Base-by-base conservation (phyloP, 495 filamentous ascomycete genomes). In the Wilcoxina mikolae region DNA sequence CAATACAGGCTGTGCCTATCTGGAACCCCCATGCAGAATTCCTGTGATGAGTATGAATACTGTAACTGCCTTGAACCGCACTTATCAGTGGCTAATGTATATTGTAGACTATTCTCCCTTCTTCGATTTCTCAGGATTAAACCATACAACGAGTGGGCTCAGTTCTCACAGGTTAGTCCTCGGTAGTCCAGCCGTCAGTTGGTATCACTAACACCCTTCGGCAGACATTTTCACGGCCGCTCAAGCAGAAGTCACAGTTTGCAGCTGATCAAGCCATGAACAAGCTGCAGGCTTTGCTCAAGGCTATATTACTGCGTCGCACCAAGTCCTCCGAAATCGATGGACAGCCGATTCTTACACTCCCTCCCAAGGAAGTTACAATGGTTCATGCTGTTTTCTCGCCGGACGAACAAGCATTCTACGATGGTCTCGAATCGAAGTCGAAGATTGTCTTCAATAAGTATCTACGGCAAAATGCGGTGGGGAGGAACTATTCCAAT, bases 11-110 rank as follows among this genome's bases (percentile, higher is more conserved):
- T 87, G 69, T 94, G 86, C 62, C 79, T 98, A 68, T 93, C 85
- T 10, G 91, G 91, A 4, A 95, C 87, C 0, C 91, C 91, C 0
- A 93, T 95, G 81, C 89, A 91, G 82, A 96, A 98, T 60, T 79
- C 73, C 12, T 78, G 90, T 2, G 73, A 76, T 27, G 91, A 95
- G 62, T 65, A 53, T 38, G 62, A 27, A 4, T 42, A 35, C n/a
- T n/a, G n/a, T 43, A 18, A 35, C 5, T 7, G 15, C 31, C 31
- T 35, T 15, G 31, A 5, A 35, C 15, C 31, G n/a, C 12, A 31
- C 43, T 18, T 28, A 28, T 12, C n/a, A 50, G 26, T 28, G 12
- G 12, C 11, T 29, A 20, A 5, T 45, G 22, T 24, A 56, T 44
- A 10, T 12, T 26, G 3, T 33, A 64, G 61, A 46, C 69, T 94